Conservation (phyloP, 2,329 filamentous ascomycete genomes). For the Colletotrichum zoysiae region DNA sequence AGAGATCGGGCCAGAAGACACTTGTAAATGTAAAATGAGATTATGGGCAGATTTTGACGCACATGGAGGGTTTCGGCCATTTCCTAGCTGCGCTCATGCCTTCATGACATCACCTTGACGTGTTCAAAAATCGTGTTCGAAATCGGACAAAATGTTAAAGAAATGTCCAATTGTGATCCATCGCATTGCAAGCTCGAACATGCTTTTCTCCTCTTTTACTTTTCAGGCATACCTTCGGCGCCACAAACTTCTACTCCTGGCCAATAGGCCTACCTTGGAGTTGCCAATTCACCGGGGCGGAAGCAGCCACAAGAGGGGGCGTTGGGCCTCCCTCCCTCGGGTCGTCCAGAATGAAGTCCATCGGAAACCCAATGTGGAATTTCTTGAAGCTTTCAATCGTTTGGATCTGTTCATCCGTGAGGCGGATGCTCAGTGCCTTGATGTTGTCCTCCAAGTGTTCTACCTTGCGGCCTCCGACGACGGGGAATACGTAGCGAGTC, state of each 20-base stretch:
- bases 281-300: constrained; percentile 38
- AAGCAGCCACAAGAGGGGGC: constrained; percentile 23
- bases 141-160: background rate
- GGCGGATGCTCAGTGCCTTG: constrained; percentile 61
- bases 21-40: background rate
- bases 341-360: constrained; percentile 54
- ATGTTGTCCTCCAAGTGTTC: constrained; percentile 68
- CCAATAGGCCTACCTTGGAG: constrained; percentile 34
- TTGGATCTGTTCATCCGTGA: constrained; percentile 65
- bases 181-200: background rate
- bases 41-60: background rate
- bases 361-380: constrained; percentile 70
- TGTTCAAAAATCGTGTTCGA: too few species aligned
- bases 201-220: background rate
- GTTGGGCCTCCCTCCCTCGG: constrained; percentile 40
- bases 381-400: constrained; percentile 65
- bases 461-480: constrained; percentile 65
- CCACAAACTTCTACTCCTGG: background rate
- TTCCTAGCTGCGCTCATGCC: background rate
- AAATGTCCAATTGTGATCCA: background rate
- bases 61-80: background rate
- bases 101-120: background rate
- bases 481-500: constrained; percentile 65
- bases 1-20: constrained; percentile 18
- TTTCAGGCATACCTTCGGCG: background rate